These are phyloP conservation scores for Diplodia corticola DNA, from an alignment of 2,329 filamentous ascomycete species.

Conservation along the genomic window DNA sequence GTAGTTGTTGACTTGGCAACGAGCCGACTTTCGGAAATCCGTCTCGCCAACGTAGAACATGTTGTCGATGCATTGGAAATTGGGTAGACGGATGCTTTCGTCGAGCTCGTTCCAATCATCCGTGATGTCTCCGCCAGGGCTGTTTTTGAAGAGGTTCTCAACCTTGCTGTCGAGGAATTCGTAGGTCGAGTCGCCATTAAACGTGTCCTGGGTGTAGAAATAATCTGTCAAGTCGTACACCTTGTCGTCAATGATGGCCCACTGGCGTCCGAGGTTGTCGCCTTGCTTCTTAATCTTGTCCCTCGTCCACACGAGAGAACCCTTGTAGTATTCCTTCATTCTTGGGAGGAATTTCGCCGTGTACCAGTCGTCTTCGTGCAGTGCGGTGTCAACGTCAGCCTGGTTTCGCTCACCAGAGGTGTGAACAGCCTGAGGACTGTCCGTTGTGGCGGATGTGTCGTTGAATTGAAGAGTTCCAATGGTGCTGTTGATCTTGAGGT, in stretches of 20 bases:
- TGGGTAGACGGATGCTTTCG: conserved; percentile 60
- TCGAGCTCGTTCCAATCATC: conserved; percentile 61
- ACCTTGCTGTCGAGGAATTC: conserved; percentile 72
- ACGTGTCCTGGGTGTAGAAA: conserved; percentile 70
- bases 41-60: conserved; percentile 78
- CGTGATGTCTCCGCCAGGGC: conserved; percentile 79
- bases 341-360: conserved; percentile 68
- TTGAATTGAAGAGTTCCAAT: conserved; percentile 63
- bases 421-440: conserved; percentile 61
- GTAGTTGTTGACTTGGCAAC: conserved; percentile 88
- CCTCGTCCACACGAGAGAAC: conserved; percentile 73
- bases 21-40: conserved; percentile 77
- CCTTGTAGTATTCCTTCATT: conserved; percentile 85
- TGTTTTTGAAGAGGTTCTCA: conserved; percentile 67
- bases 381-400: conserved; percentile 47
- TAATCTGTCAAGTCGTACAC: conserved; percentile 94
- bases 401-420: conserved; percentile 57
- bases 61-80: conserved; percentile 77
- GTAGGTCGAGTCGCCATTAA: conserved; percentile 59
- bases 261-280: conserved; percentile 65
- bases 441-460: conserved; percentile 53
- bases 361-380: conserved; percentile 76
- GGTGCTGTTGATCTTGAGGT: conserved; percentile 63
- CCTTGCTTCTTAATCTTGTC: conserved; percentile 65
- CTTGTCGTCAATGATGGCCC: conserved; percentile 74